Percentiles rank a stretch among this genome's conserved stretches.
Conservation (phyloP, 768 basidiomycete genomes). For the Dacryopinax spathularia region DNA sequence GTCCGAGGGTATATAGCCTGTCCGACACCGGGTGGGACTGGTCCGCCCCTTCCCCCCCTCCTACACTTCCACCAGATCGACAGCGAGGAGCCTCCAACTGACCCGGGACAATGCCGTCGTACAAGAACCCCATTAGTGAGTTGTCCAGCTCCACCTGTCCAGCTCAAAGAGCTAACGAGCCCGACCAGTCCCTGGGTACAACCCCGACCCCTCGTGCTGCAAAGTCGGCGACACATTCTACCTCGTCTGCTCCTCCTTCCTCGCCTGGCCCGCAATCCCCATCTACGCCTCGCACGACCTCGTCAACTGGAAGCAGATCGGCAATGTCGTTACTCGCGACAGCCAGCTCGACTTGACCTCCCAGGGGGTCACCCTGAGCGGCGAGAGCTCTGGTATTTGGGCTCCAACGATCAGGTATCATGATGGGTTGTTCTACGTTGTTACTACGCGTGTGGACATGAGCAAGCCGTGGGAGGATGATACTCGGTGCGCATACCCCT, state of each 20-base stretch:
- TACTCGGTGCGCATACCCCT: slow-evolving; percentile 8
- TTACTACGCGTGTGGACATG: slow-evolving; percentile 12
- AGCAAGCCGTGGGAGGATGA: slow-evolving; percentile 7
- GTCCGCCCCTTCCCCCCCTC: neutral
- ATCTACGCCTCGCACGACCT: slow-evolving; percentile 24
- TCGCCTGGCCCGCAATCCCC: slow-evolving; percentile 26
- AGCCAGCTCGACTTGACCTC: slow-evolving; percentile 9
- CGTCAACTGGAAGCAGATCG: slow-evolving; percentile 24
- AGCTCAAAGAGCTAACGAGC: neutral
- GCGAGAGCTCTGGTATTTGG: slow-evolving; percentile 14
- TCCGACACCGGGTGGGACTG: neutral
- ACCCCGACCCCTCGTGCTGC: neutral
- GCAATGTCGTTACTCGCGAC: slow-evolving; percentile 15
- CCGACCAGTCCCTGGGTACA: neutral
- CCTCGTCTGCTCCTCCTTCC: slow-evolving; percentile 25
- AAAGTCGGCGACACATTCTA: slow-evolving; percentile 18
- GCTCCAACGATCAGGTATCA: slow-evolving; percentile 15
- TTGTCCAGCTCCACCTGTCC: neutral
- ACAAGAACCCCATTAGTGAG: slow-evolving; percentile 1
- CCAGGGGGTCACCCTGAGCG: slow-evolving; percentile 2
- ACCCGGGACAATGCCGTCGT: neutral
- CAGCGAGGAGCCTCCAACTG: no score
- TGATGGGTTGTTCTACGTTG: slow-evolving; percentile 13
- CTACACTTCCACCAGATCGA: neutral
- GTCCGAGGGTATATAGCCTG: neutral